Conservation (phyloP, 805 yeast genomes). For the Starmerella gropengiesseri region DNA sequence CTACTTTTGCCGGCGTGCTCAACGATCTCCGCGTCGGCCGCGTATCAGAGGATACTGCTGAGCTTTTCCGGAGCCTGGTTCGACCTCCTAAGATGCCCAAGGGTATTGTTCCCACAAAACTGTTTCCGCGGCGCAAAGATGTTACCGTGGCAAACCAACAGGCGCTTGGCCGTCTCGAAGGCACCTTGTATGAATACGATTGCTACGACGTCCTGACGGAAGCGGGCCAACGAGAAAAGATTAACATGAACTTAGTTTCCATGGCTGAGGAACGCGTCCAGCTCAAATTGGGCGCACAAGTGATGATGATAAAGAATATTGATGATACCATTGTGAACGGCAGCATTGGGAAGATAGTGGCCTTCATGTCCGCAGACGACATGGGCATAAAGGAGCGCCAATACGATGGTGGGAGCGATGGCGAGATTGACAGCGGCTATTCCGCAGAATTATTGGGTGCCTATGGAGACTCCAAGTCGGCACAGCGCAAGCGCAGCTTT, state of each 20-base stretch:
- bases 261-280: slow-evolving; percentile 59
- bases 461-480: slow-evolving; percentile 2
- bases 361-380: slow-evolving; percentile 32
- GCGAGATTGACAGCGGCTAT: neutral
- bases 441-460: slow-evolving; percentile 5
- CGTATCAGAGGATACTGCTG: slow-evolving; percentile 40
- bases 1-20: slow-evolving; percentile 61
- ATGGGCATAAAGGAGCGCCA: neutral
- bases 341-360: slow-evolving; percentile 65
- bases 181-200: slow-evolving; percentile 36
- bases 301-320: slow-evolving; percentile 79
- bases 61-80: slow-evolving; percentile 42
- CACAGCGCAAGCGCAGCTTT: slow-evolving; percentile 10
- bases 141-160: slow-evolving; percentile 64
- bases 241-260: slow-evolving; percentile 36
- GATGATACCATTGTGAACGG: slow-evolving; percentile 81
- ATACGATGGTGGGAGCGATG: neutral
- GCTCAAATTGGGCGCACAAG: slow-evolving; percentile 81
- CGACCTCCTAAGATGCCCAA: slow-evolving; percentile 49
- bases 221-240: slow-evolving; percentile 8
- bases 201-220: slow-evolving; percentile 35
- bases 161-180: slow-evolving; percentile 41
- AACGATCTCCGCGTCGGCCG: slow-evolving; percentile 71
- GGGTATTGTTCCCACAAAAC: slow-evolving; percentile 79
- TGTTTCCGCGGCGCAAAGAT: slow-evolving; percentile 76